Percentiles rank a stretch among this genome's conserved stretches.
Conservation (phyloP, 371 early-diverging fungal genomes). For the Actinomortierella ambigua region DNA sequence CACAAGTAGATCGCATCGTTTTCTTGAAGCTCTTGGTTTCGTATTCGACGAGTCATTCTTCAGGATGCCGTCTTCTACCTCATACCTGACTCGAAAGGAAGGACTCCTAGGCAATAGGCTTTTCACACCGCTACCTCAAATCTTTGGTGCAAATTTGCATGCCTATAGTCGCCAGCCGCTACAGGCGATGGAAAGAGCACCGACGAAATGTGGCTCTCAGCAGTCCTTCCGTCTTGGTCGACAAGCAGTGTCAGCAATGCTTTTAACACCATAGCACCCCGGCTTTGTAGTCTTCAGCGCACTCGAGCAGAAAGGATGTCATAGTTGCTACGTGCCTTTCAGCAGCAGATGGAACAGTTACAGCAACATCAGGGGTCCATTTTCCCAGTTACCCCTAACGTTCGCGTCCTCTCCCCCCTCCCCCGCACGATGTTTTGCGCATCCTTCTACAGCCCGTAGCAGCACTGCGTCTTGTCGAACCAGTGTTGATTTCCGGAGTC, state of each 20-base stretch:
- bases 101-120: constrained; percentile 10
- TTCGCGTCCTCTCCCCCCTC: too few species aligned
- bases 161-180: constrained; percentile 7
- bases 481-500: too few species aligned
- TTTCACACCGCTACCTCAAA: constrained; percentile 10
- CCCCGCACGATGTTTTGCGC: too few species aligned
- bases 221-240: not conserved
- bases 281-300: not conserved
- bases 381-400: too few species aligned
- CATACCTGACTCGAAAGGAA: too few species aligned
- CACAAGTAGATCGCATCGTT: constrained; percentile 8
- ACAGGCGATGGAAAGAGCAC: constrained; percentile 6
- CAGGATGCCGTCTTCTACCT: constrained; percentile 19
- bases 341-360: not conserved
- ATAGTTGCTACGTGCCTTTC: too few species aligned
- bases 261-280: too few species aligned
- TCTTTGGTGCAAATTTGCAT: constrained; percentile 8
- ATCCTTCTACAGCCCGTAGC: too few species aligned
- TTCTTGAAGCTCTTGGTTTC: constrained; percentile 22
- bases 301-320: not conserved
- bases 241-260: constrained; percentile 3
- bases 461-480: too few species aligned
- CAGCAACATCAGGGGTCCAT: not conserved
- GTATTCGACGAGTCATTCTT: constrained; percentile 24
- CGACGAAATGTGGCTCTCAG: not conserved